A percentile compares a stretch with the other conserved stretches of the same genome.
Evolutionary conservation across 2,329 filamentous ascomycete species (phyloP).

Genomic region (Aspergillus ibericus): DNA sequence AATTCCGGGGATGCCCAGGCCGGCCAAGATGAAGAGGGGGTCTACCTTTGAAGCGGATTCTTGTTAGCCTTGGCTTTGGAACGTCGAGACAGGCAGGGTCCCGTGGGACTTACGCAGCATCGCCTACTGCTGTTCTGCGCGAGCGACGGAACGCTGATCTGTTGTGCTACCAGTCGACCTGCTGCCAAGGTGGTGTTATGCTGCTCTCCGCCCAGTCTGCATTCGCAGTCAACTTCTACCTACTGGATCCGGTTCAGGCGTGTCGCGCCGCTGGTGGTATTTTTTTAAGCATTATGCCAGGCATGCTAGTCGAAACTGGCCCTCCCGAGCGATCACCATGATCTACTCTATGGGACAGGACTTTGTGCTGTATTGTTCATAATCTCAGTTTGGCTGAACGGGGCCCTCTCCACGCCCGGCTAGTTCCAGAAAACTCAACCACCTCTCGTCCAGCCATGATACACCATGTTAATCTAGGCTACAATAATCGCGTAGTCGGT

Average conservation of each 20-base stretch:
- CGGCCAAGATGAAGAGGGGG: conserved; percentile 24
- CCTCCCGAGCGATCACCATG: not conserved
- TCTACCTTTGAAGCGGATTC: conserved; percentile 30
- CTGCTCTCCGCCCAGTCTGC: not conserved
- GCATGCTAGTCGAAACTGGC: not conserved
- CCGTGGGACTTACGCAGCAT: not conserved
- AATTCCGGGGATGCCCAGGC: conserved; percentile 6
- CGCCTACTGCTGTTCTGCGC: not conserved
- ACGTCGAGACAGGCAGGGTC: not conserved
- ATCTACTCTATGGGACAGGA: not conserved
- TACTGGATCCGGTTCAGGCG: not conserved
- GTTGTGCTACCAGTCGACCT: not conserved
- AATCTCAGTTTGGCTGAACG: conserved; percentile 6
- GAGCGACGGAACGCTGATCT: not conserved
- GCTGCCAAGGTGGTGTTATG: not conserved
- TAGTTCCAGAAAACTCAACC: conserved; percentile 9
- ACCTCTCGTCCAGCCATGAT: conserved; percentile 11
- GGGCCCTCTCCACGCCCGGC: conserved; percentile 13
- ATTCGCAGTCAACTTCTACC: not conserved
- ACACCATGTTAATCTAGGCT: conserved; percentile 17
- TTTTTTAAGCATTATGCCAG: not conserved
- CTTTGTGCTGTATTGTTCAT: conserved; percentile 7
- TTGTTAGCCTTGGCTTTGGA: not conserved
- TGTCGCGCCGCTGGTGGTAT: not conserved
- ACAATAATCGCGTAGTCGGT: conserved; percentile 1